A percentile compares a stretch with the other conserved stretches of the same genome.
Conservation (phyloP, 805 yeast species). For the Lipomyces chichibuensis region DNA sequence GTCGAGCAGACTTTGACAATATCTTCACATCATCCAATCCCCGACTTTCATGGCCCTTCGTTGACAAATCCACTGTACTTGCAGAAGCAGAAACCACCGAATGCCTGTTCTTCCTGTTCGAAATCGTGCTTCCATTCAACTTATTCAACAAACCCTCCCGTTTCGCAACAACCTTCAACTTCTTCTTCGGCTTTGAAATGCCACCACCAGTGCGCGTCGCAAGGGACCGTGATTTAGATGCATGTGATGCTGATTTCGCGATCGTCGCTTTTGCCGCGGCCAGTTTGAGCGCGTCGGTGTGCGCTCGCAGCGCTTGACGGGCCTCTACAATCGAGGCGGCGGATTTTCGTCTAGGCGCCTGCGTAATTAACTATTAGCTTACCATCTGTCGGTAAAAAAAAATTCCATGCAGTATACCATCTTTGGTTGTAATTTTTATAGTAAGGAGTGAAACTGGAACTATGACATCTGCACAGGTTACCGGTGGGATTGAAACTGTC, state of each 20-base stretch:
- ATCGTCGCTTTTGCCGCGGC: constrained; percentile 27
- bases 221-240: constrained; percentile 10
- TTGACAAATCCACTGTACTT: not conserved
- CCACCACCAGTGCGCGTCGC: constrained; percentile 10
- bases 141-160: not conserved
- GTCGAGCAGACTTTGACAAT: constrained; percentile 28
- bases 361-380: not conserved
- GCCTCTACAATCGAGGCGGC: constrained; percentile 25
- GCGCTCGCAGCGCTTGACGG: constrained; percentile 32
- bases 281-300: constrained; percentile 27
- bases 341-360: constrained; percentile 33
- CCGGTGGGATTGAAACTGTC: not conserved
- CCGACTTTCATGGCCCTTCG: not conserved
- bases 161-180: constrained; percentile 8
- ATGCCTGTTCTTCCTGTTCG: not conserved
- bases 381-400: not conserved
- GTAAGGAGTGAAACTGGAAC: not conserved
- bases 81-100: not conserved
- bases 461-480: not conserved
- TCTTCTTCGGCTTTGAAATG: constrained; percentile 1
- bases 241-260: constrained; percentile 5
- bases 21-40: not conserved
- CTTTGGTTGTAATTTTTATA: not conserved
- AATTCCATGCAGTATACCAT: not conserved
- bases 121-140: not conserved